Conservation (phyloP, 129 eudicot species). For the Centaurea solstitialis region DNA sequence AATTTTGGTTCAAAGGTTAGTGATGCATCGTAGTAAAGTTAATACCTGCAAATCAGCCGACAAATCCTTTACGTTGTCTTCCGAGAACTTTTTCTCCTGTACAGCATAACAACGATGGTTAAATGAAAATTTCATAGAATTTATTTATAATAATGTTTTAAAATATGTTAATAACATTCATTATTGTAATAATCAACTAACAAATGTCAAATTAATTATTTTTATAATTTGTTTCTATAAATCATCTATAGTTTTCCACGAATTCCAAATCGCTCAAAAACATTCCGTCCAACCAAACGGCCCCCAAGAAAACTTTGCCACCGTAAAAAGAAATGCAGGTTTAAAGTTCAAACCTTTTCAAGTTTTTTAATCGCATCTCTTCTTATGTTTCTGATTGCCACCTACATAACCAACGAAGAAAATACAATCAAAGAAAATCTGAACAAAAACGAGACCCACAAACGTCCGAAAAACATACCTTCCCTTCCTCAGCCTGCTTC, state of each 20-base stretch:
- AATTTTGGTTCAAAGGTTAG: not conserved
- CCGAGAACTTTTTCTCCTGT: slow-evolving; percentile 98
- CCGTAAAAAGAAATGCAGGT: not conserved
- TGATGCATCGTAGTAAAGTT: not conserved
- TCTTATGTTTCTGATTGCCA: slow-evolving; percentile 92
- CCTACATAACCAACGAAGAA: slow-evolving; percentile 38
- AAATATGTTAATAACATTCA: too few relatives aligned
- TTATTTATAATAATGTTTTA: too few relatives aligned
- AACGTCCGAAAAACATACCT: slow-evolving; percentile 43
- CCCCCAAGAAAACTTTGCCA: too few relatives aligned
- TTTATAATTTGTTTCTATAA: too few relatives aligned
- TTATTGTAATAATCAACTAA: too few relatives aligned
- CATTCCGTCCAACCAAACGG: too few relatives aligned
- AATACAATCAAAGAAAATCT: not conserved
- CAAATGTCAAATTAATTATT: too few relatives aligned
- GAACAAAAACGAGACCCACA: not conserved
- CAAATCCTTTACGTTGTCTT: slow-evolving; percentile 88
- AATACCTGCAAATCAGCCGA: slow-evolving; percentile 91
- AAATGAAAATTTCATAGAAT: not conserved
- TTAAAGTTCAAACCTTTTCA: slow-evolving; percentile 64
- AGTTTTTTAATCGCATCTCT: slow-evolving; percentile 97
- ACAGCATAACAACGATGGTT: not conserved
- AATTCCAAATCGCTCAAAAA: too few relatives aligned
- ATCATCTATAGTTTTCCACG: too few relatives aligned
- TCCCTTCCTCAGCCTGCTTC: slow-evolving; percentile 97